Percentiles rank a stretch among this genome's conserved stretches.
Evolutionary conservation across 306 rosid genomes (phyloP).

Genomic region (Sphenostylis stenocarpa): DNA sequence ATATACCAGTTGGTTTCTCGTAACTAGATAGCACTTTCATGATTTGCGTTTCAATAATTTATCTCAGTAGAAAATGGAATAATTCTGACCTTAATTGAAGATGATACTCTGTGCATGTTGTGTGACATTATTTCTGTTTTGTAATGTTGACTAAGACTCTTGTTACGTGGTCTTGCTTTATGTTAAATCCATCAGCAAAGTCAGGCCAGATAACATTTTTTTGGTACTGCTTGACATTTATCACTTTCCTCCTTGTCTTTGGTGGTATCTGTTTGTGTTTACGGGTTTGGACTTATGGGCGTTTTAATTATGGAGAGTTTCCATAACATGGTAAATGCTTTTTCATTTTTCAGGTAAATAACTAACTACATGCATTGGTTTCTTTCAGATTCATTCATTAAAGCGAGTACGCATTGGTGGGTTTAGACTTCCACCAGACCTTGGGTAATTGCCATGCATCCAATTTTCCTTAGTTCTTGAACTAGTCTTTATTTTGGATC

Average conservation of each 20-base stretch:
- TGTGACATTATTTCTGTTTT: neutral
- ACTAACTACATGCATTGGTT: neutral
- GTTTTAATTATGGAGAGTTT: slow-evolving; percentile 9
- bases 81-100: slow-evolving; percentile 7
- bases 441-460: slow-evolving; percentile 60
- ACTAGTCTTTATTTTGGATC: neutral
- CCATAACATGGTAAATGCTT: neutral
- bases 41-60: neutral
- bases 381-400: slow-evolving; percentile 73
- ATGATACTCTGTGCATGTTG: neutral
- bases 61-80: slow-evolving; percentile 4
- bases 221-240: neutral
- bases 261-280: neutral
- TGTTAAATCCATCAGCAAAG: slow-evolving; percentile 22
- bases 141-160: neutral
- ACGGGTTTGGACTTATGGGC: neutral
- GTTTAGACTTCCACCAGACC: slow-evolving; percentile 86
- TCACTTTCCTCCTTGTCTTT: neutral
- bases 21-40: neutral
- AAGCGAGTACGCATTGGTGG: slow-evolving; percentile 86
- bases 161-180: neutral
- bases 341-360: neutral
- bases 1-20: neutral
- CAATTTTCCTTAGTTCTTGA: slow-evolving; percentile 1
- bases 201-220: neutral